Conservation (phyloP, 192 early-diverging fungal genomes). For the Thamnidium elegans region DNA sequence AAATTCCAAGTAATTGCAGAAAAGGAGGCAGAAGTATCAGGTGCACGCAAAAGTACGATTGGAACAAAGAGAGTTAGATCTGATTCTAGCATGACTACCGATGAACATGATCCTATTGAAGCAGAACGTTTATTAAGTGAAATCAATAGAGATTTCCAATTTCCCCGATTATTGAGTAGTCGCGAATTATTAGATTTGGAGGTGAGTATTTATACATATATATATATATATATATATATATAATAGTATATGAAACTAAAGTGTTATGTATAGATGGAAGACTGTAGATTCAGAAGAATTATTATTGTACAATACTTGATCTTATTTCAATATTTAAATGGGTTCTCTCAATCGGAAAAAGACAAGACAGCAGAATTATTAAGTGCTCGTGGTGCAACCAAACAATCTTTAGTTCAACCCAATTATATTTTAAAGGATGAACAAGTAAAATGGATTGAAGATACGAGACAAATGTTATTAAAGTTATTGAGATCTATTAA, state of each 20-base stretch:
- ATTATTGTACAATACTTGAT: constrained; percentile 87
- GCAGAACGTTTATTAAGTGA: constrained; percentile 25
- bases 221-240: background rate
- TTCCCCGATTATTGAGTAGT: constrained; percentile 77
- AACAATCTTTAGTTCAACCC: constrained; percentile 39
- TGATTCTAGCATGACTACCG: background rate
- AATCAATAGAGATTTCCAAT: constrained; percentile 52
- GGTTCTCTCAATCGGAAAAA: constrained; percentile 46
- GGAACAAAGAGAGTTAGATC: background rate
- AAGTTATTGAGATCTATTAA: constrained; percentile 51
- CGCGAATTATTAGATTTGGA: constrained; percentile 68
- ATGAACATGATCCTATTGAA: background rate
- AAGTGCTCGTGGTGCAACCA: constrained; percentile 54
- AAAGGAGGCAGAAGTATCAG: constrained; percentile 2
- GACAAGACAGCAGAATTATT: constrained; percentile 46
- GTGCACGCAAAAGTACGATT: background rate
- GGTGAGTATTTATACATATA: constrained; percentile 38
- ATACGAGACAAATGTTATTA: constrained; percentile 44
- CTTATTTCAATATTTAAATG: constrained; percentile 71
- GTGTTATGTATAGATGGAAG: constrained; percentile 62
- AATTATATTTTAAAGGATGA: constrained; percentile 22
- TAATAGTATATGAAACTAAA: background rate
- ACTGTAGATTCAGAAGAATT: constrained; percentile 80
- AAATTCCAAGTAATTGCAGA: constrained; percentile 19
- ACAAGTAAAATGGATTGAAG: constrained; percentile 49